Evolutionary conservation across 2,329 filamentous ascomycete species (phyloP).

Genomic region (Penicillium sp.): DNA sequence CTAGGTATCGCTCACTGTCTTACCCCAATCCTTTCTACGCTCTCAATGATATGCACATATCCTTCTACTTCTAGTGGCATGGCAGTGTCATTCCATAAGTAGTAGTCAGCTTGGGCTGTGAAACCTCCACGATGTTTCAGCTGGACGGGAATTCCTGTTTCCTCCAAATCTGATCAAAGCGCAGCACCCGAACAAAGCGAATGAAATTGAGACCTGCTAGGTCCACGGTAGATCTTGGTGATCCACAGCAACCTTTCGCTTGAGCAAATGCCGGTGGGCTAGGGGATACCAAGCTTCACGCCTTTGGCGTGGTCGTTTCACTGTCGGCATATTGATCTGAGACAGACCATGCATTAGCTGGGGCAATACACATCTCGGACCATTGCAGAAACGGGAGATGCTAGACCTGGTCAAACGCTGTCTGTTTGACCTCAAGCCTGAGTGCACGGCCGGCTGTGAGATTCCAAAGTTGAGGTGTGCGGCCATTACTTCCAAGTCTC

Average conservation of each 20-base stretch:
- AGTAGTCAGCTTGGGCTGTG: neutral
- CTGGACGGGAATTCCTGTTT: neutral
- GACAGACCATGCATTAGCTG: neutral
- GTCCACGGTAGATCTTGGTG: conserved; percentile 1
- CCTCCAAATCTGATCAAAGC: neutral
- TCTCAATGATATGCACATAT: neutral
- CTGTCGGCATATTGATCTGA: neutral
- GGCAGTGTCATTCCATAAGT: neutral
- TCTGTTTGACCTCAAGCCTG: neutral
- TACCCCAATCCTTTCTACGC: neutral
- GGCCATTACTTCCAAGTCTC: no score
- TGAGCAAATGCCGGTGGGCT: neutral
- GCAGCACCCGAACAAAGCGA: neutral
- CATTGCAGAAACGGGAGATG: neutral
- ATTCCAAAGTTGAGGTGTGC: neutral
- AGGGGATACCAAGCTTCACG: neutral
- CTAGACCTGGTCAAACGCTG: neutral
- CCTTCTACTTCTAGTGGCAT: neutral
- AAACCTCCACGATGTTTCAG: neutral
- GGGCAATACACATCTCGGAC: neutral
- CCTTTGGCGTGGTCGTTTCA: neutral
- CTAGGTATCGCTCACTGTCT: no score
- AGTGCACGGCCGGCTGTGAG: neutral
- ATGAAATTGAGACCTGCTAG: neutral
- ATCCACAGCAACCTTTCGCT: neutral